Conservation (phyloP, 2,329 filamentous ascomycete genomes). For the Sclerotinia subarctica region DNA sequence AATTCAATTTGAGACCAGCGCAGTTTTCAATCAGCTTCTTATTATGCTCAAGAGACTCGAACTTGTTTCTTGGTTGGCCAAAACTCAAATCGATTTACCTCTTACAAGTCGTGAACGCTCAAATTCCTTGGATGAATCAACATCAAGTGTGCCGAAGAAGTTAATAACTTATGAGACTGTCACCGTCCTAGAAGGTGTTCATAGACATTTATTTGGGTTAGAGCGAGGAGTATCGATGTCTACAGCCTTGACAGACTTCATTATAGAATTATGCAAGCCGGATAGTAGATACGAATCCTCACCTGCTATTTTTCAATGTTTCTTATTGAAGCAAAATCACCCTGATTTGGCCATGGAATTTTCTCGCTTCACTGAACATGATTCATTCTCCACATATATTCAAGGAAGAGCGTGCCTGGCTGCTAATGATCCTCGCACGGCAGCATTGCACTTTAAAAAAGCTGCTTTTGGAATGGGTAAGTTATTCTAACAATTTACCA, state of each 20-base stretch:
- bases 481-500: conserved; percentile 38
- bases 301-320: conserved; percentile 59
- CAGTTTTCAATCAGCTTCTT: conserved; percentile 69
- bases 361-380: conserved; percentile 53
- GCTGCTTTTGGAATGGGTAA: conserved; percentile 79
- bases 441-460: conserved; percentile 74
- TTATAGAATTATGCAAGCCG: conserved; percentile 61
- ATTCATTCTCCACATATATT: conserved; percentile 71
- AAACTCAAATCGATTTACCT: conserved; percentile 54
- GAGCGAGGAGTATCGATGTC: conserved; percentile 51
- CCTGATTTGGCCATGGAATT: conserved; percentile 59
- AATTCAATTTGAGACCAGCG: conserved; percentile 63
- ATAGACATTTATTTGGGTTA: conserved; percentile 62
- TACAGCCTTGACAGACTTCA: conserved; percentile 62
- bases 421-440: conserved; percentile 68
- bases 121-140: conserved; percentile 34
- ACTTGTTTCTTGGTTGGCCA: conserved; percentile 67
- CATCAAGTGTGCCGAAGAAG: conserved; percentile 42
- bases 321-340: conserved; percentile 56
- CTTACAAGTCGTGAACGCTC: conserved; percentile 44
- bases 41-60: conserved; percentile 70
- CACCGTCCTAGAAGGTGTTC: conserved; percentile 58
- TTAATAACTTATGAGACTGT: conserved; percentile 47
- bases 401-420: conserved; percentile 77
- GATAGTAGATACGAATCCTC: conserved; percentile 65